These are phyloP conservation scores for Digitaria exilis DNA, from an alignment of 202 grass and related monocot species.

Conservation along the genomic window DNA sequence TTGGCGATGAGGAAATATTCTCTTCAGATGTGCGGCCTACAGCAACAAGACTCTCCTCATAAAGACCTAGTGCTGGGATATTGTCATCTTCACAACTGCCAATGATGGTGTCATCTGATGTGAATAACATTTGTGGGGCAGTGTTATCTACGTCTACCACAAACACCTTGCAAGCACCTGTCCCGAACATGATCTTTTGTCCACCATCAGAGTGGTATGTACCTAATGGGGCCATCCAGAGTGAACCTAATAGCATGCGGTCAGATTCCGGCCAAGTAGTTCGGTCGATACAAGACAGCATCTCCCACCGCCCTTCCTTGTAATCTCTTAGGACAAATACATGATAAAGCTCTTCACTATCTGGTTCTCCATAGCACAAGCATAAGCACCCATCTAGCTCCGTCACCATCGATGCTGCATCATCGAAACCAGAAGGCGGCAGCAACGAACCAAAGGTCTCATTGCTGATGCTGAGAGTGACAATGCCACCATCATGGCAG, in stretches of 20 bases:
- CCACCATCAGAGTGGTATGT: not conserved
- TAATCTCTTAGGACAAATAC: not conserved
- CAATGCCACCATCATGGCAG: not conserved
- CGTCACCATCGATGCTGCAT: not conserved
- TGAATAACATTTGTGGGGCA: not conserved
- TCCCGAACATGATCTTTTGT: conserved; percentile 16
- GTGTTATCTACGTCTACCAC: not conserved
- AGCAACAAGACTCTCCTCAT: conserved; percentile 23
- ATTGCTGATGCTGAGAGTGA: not conserved
- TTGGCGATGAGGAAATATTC: not conserved
- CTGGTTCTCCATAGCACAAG: not conserved
- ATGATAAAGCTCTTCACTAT: not conserved
- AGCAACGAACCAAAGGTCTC: conserved; percentile 11
- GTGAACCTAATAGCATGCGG: not conserved
- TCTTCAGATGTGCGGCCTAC: conserved; percentile 11
- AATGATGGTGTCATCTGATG: not conserved
- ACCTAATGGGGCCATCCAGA: not conserved
- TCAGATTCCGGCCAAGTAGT: not conserved
- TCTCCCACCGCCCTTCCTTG: conserved; percentile 3
- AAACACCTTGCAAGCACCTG: conserved; percentile 17
- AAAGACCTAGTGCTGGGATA: not conserved
- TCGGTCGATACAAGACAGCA: not conserved
- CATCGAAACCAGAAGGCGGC: not conserved
- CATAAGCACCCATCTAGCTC: conserved; percentile 34
- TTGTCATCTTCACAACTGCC: not conserved